Percentiles rank a stretch among this genome's conserved stretches.
phyloP scores from a whole-genome alignment of 1,284 basidiomycete species.

The Nidula niveotomentosa region DNA sequence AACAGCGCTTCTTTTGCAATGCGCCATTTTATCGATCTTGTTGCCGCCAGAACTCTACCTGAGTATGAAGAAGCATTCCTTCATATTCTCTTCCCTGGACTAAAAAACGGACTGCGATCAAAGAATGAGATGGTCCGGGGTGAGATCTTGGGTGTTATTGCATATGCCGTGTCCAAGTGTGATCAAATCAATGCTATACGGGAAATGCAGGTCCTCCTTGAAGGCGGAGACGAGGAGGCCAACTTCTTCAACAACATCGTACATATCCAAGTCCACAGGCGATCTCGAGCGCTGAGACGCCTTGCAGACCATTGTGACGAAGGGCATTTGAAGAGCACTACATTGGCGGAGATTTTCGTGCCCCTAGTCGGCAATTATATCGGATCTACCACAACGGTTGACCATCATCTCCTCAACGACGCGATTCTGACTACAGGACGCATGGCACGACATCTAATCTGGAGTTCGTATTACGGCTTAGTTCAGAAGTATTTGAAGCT shows the following conservation, averaged over 20 bases:
- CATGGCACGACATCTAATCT: conserved; percentile 74
- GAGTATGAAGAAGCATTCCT: conserved; percentile 60
- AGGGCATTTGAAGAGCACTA: conserved; percentile 69
- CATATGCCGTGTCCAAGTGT: conserved; percentile 74
- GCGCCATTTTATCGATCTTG: conserved; percentile 75
- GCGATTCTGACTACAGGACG: conserved; percentile 79
- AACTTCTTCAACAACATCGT: conserved; percentile 97
- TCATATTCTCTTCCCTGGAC: conserved; percentile 73
- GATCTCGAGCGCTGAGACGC: conserved; percentile 85
- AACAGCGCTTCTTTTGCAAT: conserved; percentile 81
- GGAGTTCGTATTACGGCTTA: conserved; percentile 85
- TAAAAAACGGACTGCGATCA: conserved; percentile 82
- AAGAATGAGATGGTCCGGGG: conserved; percentile 88
- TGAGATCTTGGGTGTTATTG: conserved; percentile 83
- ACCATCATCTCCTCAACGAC: conserved; percentile 93
- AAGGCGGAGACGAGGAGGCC: conserved; percentile 91
- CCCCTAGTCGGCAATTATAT: conserved; percentile 89
- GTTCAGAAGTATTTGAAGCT: conserved; percentile 84
- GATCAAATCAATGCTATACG: conserved; percentile 59
- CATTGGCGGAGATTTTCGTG: conserved; percentile 82
- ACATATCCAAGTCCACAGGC: conserved; percentile 93
- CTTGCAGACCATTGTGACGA: conserved; percentile 82
- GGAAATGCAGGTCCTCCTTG: conserved; percentile 85
- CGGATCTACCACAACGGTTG: conserved; percentile 64
- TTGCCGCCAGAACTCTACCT: conserved; percentile 34